Conservation (phyloP, 768 basidiomycete genomes). For the Lactifluus subvellereus region DNA sequence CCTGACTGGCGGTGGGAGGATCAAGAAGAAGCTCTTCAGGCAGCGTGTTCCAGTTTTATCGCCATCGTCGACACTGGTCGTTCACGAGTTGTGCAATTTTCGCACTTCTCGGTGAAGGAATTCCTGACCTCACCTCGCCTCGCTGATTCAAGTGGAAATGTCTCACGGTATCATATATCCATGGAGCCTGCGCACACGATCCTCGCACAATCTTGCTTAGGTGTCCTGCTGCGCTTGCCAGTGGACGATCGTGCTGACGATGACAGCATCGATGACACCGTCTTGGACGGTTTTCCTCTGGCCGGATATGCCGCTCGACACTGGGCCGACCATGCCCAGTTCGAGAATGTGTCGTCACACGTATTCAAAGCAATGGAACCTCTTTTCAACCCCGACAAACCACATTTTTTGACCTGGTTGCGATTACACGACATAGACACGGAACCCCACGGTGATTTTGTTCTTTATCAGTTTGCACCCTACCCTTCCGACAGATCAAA, state of each 20-base stretch:
- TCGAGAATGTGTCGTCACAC: not conserved
- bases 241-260: not conserved
- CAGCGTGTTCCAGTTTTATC: not conserved
- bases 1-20: no score
- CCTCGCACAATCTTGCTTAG: not conserved
- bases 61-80: not conserved
- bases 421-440: not conserved
- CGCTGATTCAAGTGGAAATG: not conserved
- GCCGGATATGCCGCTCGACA: not conserved
- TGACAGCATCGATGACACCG: not conserved
- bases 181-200: not conserved
- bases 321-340: no score
- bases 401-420: not conserved
- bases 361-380: not conserved
- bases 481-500: not conserved
- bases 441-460: not conserved
- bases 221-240: not conserved
- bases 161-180: not conserved
- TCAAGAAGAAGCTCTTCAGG: not conserved
- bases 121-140: not conserved
- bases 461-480: not conserved
- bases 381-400: not conserved
- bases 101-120: not conserved
- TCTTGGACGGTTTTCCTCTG: not conserved
- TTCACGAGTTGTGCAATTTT: not conserved